phyloP scores from a whole-genome alignment of 495 filamentous ascomycete genomes.

The Mycothermus thermophilus region DNA sequence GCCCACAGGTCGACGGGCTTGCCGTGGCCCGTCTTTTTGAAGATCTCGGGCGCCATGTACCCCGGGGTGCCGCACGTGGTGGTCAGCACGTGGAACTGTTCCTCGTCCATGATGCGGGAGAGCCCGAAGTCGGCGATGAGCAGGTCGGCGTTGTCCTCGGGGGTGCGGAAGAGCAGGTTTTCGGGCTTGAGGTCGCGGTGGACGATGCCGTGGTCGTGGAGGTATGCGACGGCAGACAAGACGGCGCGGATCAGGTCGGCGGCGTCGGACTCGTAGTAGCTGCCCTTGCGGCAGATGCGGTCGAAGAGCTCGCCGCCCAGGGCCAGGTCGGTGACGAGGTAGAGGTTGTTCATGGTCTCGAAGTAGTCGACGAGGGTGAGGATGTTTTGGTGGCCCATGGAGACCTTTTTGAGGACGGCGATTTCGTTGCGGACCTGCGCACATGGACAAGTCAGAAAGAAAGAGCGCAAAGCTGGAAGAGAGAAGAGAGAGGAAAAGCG shows the following conservation, averaged over 20 bases:
- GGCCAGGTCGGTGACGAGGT: constrained; percentile 93
- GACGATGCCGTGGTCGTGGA: constrained; percentile 96
- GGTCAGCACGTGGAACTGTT: constrained; percentile 94
- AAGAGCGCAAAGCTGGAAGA: not conserved
- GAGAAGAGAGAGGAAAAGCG: not conserved
- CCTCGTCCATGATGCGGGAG: constrained; percentile 94
- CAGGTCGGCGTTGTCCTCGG: constrained; percentile 74
- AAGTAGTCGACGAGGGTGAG: constrained; percentile 97
- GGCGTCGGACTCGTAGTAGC: constrained; percentile 94
- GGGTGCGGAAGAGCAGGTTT: constrained; percentile 66
- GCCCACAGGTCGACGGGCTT: constrained; percentile 93
- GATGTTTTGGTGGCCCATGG: constrained; percentile 97
- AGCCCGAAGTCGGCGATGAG: constrained; percentile 95
- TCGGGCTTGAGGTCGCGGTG: constrained; percentile 73
- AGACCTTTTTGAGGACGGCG: constrained; percentile 87
- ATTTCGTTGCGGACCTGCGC: constrained; percentile 96
- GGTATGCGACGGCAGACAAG: constrained; percentile 91
- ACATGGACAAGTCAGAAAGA: constrained; percentile 41
- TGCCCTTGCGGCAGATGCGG: constrained; percentile 94
- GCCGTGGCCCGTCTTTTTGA: constrained; percentile 78
- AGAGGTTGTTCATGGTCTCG: constrained; percentile 98
- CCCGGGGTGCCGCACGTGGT: constrained; percentile 96
- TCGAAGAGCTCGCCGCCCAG: constrained; percentile 96
- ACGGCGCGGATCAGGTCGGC: constrained; percentile 91
- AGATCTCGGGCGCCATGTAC: constrained; percentile 94